A percentile compares a stretch with the other conserved stretches of the same genome.
phyloP scores from a whole-genome alignment of 108 stramenopile species.

The Cyclostephanos tholiformis region DNA sequence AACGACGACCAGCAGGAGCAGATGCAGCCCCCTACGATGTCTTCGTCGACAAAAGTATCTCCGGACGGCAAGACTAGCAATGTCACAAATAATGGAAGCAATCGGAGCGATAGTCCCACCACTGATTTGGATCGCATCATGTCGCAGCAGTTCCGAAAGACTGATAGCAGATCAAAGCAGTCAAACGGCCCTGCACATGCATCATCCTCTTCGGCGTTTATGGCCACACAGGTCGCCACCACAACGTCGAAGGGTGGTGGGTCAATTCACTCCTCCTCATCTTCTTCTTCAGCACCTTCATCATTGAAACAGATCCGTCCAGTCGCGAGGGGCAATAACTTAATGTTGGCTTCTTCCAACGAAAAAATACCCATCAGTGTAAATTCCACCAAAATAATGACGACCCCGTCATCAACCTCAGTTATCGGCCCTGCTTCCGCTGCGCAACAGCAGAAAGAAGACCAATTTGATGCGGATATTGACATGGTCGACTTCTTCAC shows the following conservation, averaged over 20 bases:
- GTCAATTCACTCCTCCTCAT: not conserved
- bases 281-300: not conserved
- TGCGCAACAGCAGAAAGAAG: slow-evolving; percentile 23
- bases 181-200: too few species aligned
- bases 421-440: not conserved
- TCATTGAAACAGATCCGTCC: not conserved
- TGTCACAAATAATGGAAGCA: not conserved
- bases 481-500: slow-evolving; percentile 51
- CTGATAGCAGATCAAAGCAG: not conserved
- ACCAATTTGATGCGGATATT: slow-evolving; percentile 52
- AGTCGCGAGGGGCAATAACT: not conserved
- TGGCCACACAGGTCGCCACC: not conserved
- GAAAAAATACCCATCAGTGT: slow-evolving; percentile 33
- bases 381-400: slow-evolving; percentile 1
- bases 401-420: not conserved
- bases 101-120: slow-evolving; percentile 10
- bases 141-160: slow-evolving; percentile 44
- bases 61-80: not conserved
- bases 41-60: not conserved
- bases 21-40: not conserved
- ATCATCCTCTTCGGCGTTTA: not conserved
- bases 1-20: not conserved
- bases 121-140: slow-evolving; percentile 49
- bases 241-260: not conserved
- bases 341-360: slow-evolving; percentile 12